phyloP scores from a whole-genome alignment of 2,329 filamentous ascomycete genomes.

The Aureobasidium sp. region DNA sequence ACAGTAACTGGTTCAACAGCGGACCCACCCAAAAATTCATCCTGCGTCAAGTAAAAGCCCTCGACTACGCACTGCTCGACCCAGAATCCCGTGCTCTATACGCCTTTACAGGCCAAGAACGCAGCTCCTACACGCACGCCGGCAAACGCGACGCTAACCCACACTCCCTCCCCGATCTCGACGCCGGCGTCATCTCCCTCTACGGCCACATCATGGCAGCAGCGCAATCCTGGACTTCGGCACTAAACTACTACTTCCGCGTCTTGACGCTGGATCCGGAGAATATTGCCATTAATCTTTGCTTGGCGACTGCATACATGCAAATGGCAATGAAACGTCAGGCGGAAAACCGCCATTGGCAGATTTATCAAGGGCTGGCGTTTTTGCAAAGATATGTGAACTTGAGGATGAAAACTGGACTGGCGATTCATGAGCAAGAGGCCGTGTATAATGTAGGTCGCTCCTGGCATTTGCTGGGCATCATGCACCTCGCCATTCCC shows the following conservation, averaged over 20 bases:
- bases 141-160: slow-evolving; percentile 27
- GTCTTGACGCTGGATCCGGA: slow-evolving; percentile 60
- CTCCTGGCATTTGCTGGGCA: slow-evolving; percentile 67
- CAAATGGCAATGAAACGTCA: slow-evolving; percentile 86
- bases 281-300: slow-evolving; percentile 74
- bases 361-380: slow-evolving; percentile 74
- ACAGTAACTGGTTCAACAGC: slow-evolving; percentile 68
- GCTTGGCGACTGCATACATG: slow-evolving; percentile 75
- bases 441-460: slow-evolving; percentile 75
- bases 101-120: slow-evolving; percentile 33
- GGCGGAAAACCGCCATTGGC: slow-evolving; percentile 81
- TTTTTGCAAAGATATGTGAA: slow-evolving; percentile 73
- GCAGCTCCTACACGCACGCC: slow-evolving; percentile 33
- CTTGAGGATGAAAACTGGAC: slow-evolving; percentile 37
- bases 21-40: slow-evolving; percentile 86
- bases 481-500: slow-evolving; percentile 64
- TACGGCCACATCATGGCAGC: slow-evolving; percentile 87
- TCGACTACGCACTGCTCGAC: slow-evolving; percentile 63
- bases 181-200: slow-evolving; percentile 74
- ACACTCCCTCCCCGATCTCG: slow-evolving; percentile 45
- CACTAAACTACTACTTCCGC: slow-evolving; percentile 78
- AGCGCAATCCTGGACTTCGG: slow-evolving; percentile 74
- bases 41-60: slow-evolving; percentile 80
- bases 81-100: slow-evolving; percentile 42
- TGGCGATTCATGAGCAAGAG: slow-evolving; percentile 55